Percentiles rank a stretch among this genome's conserved stretches.
These are phyloP conservation scores for Fragilaria crotonensis DNA, from an alignment of 108 stramenopile genomes.

Conservation along the genomic window DNA sequence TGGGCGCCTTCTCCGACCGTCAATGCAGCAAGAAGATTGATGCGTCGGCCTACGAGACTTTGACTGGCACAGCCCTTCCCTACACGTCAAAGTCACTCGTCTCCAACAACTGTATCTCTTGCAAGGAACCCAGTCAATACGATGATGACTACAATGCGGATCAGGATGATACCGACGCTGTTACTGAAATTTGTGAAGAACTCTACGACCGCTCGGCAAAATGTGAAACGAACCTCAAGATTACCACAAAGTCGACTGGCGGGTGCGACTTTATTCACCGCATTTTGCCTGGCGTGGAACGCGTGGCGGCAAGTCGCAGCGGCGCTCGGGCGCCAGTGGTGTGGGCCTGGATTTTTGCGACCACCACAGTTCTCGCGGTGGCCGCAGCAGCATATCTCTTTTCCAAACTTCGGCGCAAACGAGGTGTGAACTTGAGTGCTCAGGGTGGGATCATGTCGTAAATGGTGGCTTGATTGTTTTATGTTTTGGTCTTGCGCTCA, in stretches of 20 bases:
- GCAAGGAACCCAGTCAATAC: conserved; percentile 44
- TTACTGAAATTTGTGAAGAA: conserved; percentile 53
- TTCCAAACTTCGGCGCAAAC: background rate
- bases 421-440: background rate
- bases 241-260: conserved; percentile 14
- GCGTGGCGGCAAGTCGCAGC: background rate
- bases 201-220: conserved; percentile 59
- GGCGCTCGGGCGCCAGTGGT: background rate
- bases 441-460: background rate
- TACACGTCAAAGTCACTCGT: conserved; percentile 44
- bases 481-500: no score
- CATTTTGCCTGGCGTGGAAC: conserved; percentile 34
- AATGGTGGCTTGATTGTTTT: no score
- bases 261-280: conserved; percentile 60
- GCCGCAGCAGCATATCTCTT: background rate
- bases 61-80: conserved; percentile 57
- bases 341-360: background rate
- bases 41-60: conserved; percentile 40
- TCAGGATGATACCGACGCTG: conserved; percentile 31
- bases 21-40: conserved; percentile 53
- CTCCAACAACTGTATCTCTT: conserved; percentile 49
- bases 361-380: background rate
- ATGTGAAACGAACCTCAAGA: conserved; percentile 51
- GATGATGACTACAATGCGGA: conserved; percentile 25
- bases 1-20: conserved; percentile 70